phyloP scores from a whole-genome alignment of 1,284 basidiomycete genomes.

The Ustilago loliicola region DNA sequence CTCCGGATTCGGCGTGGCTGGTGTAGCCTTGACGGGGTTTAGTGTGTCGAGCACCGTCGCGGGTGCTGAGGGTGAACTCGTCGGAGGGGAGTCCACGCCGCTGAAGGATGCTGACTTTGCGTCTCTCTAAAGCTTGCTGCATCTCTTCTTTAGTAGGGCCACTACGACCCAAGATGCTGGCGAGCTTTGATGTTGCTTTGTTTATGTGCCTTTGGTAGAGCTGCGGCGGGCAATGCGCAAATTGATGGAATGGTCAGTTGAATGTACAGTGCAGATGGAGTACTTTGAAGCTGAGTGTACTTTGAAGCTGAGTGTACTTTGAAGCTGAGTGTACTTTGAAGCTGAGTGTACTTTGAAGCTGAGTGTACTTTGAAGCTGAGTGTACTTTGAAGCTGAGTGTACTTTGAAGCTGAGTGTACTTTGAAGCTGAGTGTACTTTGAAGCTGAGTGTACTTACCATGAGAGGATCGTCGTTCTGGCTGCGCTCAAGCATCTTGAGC shows the following conservation, averaged over 20 bases:
- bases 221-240: conserved; percentile 13
- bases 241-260: background rate
- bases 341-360: conserved; percentile 14
- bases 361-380: conserved; percentile 11
- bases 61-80: background rate
- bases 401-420: conserved; percentile 24
- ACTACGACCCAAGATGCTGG: conserved; percentile 36
- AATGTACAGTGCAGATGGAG: background rate
- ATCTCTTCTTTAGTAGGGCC: conserved; percentile 36
- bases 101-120: conserved; percentile 33
- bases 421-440: conserved; percentile 16
- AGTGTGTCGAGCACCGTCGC: conserved; percentile 3
- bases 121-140: conserved; percentile 33
- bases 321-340: conserved; percentile 12
- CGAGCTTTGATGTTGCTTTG: conserved; percentile 54
- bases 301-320: conserved; percentile 15
- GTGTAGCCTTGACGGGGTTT: conserved; percentile 48
- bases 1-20: conserved; percentile 17
- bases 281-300: too few species aligned
- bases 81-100: conserved; percentile 20
- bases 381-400: conserved; percentile 11
- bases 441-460: conserved; percentile 40
- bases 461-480: conserved; percentile 25
- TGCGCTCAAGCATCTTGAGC: conserved; percentile 38
- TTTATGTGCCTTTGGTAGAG: conserved; percentile 61